A percentile compares a stretch with the other conserved stretches of the same genome.
These are phyloP conservation scores for Schrenkiella parvula DNA, from an alignment of 345 rosid genomes.

Conservation along the genomic window DNA sequence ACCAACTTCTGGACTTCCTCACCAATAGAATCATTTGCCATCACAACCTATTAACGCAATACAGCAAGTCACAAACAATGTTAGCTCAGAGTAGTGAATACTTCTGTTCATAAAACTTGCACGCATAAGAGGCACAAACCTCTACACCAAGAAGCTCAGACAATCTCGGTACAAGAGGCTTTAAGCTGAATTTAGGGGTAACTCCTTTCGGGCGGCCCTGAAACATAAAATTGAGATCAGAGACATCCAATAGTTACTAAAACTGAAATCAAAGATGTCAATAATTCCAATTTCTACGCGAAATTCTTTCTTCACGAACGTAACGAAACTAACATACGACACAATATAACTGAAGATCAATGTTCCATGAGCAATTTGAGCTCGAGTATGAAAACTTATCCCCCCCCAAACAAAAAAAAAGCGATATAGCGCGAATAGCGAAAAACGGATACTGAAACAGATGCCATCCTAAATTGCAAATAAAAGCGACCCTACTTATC, in stretches of 20 bases:
- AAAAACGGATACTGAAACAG: not conserved
- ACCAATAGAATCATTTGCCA: conserved; percentile 90
- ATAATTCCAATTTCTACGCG: not conserved
- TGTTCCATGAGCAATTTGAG: not conserved
- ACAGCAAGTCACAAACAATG: not conserved
- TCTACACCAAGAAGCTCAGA: conserved; percentile 85
- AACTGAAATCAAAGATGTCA: not conserved
- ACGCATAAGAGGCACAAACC: conserved; percentile 35
- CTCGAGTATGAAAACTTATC: not conserved
- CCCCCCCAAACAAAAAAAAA: too few species aligned
- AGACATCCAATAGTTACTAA: not conserved
- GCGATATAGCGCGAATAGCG: not conserved
- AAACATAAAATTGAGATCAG: conserved; percentile 17
- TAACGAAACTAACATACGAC: not conserved
- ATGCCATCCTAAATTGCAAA: not conserved
- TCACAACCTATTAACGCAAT: conserved; percentile 44
- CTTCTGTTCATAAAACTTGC: not conserved
- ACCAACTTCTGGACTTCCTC: conserved; percentile 84
- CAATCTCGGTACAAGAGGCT: conserved; percentile 80
- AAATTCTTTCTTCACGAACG: not conserved
- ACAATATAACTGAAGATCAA: not conserved
- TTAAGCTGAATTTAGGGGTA: conserved; percentile 88
- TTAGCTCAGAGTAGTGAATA: not conserved
- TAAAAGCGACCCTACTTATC: not conserved
- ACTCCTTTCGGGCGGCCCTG: conserved; percentile 96